Evolutionary conservation across 2,329 filamentous ascomycete species (phyloP), one percentile per base, ranked within the genome.

Genomic region (Lasiodiplodia citricola): DNA sequence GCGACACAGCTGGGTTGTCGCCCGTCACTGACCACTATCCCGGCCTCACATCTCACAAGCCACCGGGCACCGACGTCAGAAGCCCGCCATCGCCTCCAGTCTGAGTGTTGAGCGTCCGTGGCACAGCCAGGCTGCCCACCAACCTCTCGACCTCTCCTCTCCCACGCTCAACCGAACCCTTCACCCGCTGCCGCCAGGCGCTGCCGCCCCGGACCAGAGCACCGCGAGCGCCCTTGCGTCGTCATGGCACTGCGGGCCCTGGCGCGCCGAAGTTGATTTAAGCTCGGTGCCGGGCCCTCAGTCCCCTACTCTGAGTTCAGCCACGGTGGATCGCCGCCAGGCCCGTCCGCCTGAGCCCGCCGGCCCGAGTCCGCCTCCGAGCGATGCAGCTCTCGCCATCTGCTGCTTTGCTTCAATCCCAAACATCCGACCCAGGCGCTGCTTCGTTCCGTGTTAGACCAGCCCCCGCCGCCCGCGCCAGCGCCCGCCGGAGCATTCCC

Each of bases 21-120:
- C 47, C 60, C 28, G 35, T 64, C 47, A 64, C 60, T 64, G 60
- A 52, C 60, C 28, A 52, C 60, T 52, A 64, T 64, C 60, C 60
- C 60, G 60, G 47, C 60, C 60, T 64, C 60, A 64, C 60, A 11
- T 64, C 60, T 64, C 60, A 64, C 60, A 64, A 64, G 60, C 23
- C 60, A 21, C 44, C 60, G 28, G 58, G 25, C 60, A 38, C 44
- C 60, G 60, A 64, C 60, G 60, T 64, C 60, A 64, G 60, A 64
- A 64, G 38, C n/a, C 58, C 44, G 60, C 58, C 41, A 41, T 31
- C 58, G 13, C n/a, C 56, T 38, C 35, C 56, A 8, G n/a, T 14
- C 25, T 41, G 25, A 50, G 35, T 8, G 25, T 21, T 23, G 41
- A 28, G 21, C 4, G 41, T 10, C 58, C 41, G 58, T 50, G 28